Percentiles rank a stretch among this genome's conserved stretches.
These are phyloP conservation scores for Fusarium sp. DNA, from an alignment of 2,329 filamentous ascomycete species.

Conservation along the genomic window DNA sequence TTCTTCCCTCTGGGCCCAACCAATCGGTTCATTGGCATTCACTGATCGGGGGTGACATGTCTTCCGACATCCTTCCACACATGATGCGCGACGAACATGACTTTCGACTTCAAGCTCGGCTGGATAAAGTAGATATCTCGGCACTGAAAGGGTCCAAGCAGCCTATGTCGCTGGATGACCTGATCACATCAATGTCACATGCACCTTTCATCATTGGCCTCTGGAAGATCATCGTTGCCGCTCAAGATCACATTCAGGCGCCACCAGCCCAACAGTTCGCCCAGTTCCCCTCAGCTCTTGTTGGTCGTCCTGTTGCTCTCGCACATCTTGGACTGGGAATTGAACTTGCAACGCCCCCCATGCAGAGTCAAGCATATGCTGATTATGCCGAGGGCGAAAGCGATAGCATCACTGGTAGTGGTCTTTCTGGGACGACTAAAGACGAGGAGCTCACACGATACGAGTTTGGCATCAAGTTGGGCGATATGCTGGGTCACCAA, in stretches of 20 bases:
- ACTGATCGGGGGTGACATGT: background rate
- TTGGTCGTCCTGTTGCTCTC: background rate
- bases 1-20: background rate
- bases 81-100: background rate
- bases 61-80: background rate
- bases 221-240: background rate
- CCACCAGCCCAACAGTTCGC: background rate
- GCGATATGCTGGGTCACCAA: background rate
- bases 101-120: background rate
- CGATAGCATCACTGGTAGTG: accelerated
- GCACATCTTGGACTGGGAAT: background rate
- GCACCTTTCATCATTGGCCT: background rate
- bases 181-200: background rate
- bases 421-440: too few relatives aligned
- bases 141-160: background rate
- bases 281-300: background rate
- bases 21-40: background rate
- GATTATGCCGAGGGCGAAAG: background rate
- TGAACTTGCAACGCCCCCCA: background rate
- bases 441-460: background rate
- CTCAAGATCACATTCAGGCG: background rate
- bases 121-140: background rate
- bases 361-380: background rate
- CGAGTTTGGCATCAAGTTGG: background rate
- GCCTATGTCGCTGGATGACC: background rate